Evolutionary conservation across 768 basidiomycete genomes (phyloP), one percentile per base, ranked within the genome.

Genomic region (Termitomyces sp.): DNA sequence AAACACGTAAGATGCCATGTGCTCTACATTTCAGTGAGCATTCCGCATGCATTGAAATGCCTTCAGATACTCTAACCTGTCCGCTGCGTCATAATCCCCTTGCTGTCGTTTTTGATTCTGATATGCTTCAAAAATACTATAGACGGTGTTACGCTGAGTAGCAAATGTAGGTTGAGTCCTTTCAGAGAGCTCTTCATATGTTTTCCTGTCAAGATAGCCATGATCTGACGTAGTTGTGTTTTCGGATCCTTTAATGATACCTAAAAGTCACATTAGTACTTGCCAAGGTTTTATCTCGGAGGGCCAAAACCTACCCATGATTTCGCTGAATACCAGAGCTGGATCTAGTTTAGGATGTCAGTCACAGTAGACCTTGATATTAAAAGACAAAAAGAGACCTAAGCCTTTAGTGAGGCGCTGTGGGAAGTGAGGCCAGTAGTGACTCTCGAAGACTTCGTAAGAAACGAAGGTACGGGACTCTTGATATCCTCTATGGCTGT

Each of bases 201-300:
- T 63, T 0, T 66, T 59, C 36, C 69, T 67, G 51, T 79, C 75
- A 4, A 89, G 71, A 65, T 70, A 76, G 2, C 78, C 69, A 2
- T 66, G 61, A 2, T 64, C 65, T 52, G 62, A 69, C 0, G 55
- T 55, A 8, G 83, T 55, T 0, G 85, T 72, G 48, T 71, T 70
- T 65, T 88, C 86, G 0, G 87, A 87, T n/a, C 88, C 88, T 63
- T 82, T 79, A 60, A 90, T 84, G 6, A 86, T 80, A 33, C 87
- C 87, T 80, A 16, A n/a, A 10, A 39, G 20, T n/a, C 15, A 15
- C 26, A 22, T 42, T 58, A 31, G 55, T 26, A 48, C 18, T 45
- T 12, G 9, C 15, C 42, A 34, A 48, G 48, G 9, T 45, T 29
- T 42, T 13, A 37, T n/a, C 18, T 41, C 5, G 37, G 8, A 52